Conservation (phyloP, 805 yeast species). For the Zygosaccharomyces kombuchaensis region DNA sequence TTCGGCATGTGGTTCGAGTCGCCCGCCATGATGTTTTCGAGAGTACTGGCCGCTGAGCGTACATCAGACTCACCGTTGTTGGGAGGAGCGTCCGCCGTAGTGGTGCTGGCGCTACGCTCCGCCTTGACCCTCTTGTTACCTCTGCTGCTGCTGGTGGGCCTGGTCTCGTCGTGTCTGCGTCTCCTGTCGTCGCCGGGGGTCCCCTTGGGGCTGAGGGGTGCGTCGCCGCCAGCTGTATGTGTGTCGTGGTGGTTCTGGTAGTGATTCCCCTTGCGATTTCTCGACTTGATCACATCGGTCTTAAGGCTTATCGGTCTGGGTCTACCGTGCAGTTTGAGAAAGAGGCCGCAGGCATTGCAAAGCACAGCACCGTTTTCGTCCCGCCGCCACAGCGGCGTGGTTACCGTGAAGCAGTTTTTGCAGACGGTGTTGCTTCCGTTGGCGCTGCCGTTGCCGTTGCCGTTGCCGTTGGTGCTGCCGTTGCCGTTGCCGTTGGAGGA, state of each 20-base stretch:
- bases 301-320: conserved; percentile 88
- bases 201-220: conserved; percentile 6
- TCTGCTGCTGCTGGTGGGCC: background rate
- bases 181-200: conserved; percentile 18
- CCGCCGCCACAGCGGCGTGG: conserved; percentile 93
- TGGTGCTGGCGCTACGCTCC: conserved; percentile 3
- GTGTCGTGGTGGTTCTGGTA: conserved; percentile 9
- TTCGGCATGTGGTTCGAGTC: background rate
- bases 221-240: background rate
- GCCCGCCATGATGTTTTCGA: conserved; percentile 10
- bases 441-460: background rate
- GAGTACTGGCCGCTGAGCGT: conserved; percentile 12
- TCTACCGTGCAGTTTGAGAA: conserved; percentile 84
- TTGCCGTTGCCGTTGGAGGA: no score
- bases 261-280: conserved; percentile 63
- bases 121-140: background rate
- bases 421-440: conserved; percentile 55
- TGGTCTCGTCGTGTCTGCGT: conserved; percentile 10
- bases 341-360: conserved; percentile 92
- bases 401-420: conserved; percentile 86
- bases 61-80: no score
- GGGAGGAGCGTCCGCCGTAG: no score
- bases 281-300: conserved; percentile 86
- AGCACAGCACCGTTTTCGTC: conserved; percentile 87
- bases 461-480: no score